Conservation (phyloP, 1,284 basidiomycete species). For the Leccinum solheimii region DNA sequence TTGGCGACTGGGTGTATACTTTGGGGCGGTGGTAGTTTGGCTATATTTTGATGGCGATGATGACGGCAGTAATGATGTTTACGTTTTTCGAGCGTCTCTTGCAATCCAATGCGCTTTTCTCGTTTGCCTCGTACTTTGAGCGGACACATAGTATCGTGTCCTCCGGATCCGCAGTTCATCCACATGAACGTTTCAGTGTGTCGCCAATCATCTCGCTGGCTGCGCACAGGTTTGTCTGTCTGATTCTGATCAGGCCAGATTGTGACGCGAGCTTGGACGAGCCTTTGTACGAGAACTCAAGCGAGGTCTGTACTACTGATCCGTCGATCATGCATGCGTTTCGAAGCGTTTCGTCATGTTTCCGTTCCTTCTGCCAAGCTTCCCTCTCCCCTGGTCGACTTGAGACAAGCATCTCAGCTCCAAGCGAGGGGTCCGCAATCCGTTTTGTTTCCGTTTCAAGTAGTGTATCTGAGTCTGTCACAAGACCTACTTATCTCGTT, state of each 20-base stretch:
- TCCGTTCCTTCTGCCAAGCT: too few relatives aligned
- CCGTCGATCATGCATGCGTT: too few relatives aligned
- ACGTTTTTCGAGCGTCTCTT: neutral
- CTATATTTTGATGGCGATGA: slow-evolving; percentile 1
- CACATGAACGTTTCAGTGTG: neutral
- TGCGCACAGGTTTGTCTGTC: neutral
- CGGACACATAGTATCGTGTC: neutral
- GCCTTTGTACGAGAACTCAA: neutral
- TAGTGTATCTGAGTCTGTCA: too few relatives aligned
- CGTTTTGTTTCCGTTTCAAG: too few relatives aligned
- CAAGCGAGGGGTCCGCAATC: too few relatives aligned
- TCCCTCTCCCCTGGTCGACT: too few relatives aligned
- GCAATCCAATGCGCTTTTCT: neutral
- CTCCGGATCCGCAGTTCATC: neutral
- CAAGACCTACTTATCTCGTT: too few relatives aligned
- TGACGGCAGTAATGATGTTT: neutral
- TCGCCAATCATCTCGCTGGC: neutral
- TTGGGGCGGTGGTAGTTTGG: slow-evolving; percentile 5
- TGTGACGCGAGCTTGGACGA: neutral
- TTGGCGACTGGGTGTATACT: neutral
- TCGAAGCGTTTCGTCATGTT: too few relatives aligned
- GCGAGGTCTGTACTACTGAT: neutral
- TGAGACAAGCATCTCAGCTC: too few relatives aligned
- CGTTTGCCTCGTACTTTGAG: neutral
- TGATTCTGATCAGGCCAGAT: neutral